Conservation (phyloP, 2,329 filamentous ascomycete genomes). For the Biscogniauxia sp. region DNA sequence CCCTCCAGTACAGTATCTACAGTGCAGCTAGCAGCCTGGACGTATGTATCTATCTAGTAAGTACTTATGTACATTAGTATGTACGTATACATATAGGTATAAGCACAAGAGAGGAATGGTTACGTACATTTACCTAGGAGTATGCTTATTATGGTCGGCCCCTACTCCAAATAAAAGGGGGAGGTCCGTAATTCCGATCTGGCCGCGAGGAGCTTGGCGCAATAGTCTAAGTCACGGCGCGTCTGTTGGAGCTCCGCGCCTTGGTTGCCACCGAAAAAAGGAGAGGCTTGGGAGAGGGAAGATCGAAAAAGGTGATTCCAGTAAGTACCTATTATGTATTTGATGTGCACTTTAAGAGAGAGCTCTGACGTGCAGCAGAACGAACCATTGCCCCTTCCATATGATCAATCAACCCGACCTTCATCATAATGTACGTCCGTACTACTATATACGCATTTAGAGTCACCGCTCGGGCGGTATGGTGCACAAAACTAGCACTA, state of each 20-base stretch:
- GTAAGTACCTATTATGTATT: too few relatives aligned
- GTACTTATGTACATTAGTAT: too few relatives aligned
- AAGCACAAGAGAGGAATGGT: not conserved
- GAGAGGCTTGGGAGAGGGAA: not conserved
- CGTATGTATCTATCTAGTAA: too few relatives aligned
- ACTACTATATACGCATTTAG: not conserved
- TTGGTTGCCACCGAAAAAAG: not conserved
- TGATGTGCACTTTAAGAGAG: constrained; percentile 11
- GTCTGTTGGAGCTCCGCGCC: not conserved
- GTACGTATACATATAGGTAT: too few relatives aligned
- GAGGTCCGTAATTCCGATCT: constrained; percentile 6
- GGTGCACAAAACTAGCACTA: not conserved
- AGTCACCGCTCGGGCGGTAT: not conserved
- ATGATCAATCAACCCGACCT: constrained; percentile 1
- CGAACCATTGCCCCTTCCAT: constrained; percentile 21
- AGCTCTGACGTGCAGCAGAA: constrained; percentile 17
- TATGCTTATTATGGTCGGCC: constrained; percentile 2
- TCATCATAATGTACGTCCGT: not conserved
- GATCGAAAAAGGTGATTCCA: constrained; percentile 13
- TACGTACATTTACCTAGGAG: not conserved
- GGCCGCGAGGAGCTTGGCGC: not conserved
- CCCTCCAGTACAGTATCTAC: not conserved
- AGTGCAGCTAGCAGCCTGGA: constrained; percentile 3
- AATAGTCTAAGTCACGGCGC: not conserved
- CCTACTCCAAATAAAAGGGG: constrained; percentile 11